Evolutionary conservation across 2,329 filamentous ascomycete species (phyloP).

Genomic region (Grosmannia serpens): DNA sequence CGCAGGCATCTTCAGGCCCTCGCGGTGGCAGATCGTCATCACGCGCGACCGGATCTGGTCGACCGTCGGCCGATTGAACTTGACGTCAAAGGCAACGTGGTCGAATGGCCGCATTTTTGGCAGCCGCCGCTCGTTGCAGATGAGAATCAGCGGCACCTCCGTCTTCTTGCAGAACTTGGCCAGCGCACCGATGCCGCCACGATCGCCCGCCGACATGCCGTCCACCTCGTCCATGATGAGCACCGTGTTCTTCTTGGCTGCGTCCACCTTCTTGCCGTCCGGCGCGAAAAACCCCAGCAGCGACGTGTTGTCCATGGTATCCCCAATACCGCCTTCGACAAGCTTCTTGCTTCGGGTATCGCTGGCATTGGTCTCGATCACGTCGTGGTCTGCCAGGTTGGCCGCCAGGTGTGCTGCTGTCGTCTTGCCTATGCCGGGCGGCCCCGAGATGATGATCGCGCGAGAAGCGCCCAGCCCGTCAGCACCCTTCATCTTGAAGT

Average conservation of each 20-base stretch:
- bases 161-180: slow-evolving; percentile 94
- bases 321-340: slow-evolving; percentile 76
- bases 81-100: slow-evolving; percentile 68
- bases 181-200: slow-evolving; percentile 87
- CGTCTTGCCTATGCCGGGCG: slow-evolving; percentile 94
- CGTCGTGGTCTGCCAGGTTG: slow-evolving; percentile 83
- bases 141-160: slow-evolving; percentile 86
- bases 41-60: slow-evolving; percentile 87
- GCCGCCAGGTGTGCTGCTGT: slow-evolving; percentile 92
- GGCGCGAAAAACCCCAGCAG: slow-evolving; percentile 82
- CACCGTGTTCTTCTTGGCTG: slow-evolving; percentile 81
- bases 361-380: slow-evolving; percentile 91
- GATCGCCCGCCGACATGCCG: slow-evolving; percentile 94
- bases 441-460: slow-evolving; percentile 90
- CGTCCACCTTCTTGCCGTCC: slow-evolving; percentile 69
- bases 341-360: slow-evolving; percentile 94
- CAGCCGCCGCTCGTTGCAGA: slow-evolving; percentile 87
- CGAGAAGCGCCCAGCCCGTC: slow-evolving; percentile 76
- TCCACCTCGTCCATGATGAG: slow-evolving; percentile 99
- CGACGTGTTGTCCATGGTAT: slow-evolving; percentile 88
- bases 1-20: slow-evolving; percentile 74
- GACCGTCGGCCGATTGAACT: slow-evolving; percentile 79
- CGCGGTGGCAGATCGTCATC: slow-evolving; percentile 88
- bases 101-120: slow-evolving; percentile 99
- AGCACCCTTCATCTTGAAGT: slow-evolving; percentile 71